A percentile compares a stretch with the other conserved stretches of the same genome.
Evolutionary conservation across 148 eudicot species (phyloP).

Genomic region (Chenopodium berlandieri): DNA sequence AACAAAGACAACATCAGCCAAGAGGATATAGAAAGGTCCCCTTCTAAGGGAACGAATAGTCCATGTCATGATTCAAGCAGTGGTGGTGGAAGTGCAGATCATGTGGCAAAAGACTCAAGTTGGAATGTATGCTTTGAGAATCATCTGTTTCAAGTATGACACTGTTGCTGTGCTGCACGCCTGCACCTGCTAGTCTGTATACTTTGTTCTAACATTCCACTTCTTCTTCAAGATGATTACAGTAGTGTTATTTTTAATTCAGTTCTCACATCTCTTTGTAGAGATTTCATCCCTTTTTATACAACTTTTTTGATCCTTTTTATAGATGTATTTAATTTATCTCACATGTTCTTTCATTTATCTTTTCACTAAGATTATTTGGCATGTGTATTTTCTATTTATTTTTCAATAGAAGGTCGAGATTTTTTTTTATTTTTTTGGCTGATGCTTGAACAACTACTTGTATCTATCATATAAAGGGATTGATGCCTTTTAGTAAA

Average conservation of each 20-base stretch:
- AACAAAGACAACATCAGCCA: constrained; percentile 18
- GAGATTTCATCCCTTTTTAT: background rate
- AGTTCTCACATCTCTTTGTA: background rate
- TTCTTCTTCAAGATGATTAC: background rate
- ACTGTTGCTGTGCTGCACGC: background rate
- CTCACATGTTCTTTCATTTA: background rate
- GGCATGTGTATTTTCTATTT: background rate
- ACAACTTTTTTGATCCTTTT: background rate
- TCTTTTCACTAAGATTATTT: background rate
- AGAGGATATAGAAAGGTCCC: constrained; percentile 23
- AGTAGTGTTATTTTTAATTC: background rate
- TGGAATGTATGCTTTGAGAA: constrained; percentile 51
- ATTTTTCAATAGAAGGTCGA: background rate
- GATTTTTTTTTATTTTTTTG: background rate
- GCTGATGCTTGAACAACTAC: background rate
- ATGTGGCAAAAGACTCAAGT: constrained; percentile 48
- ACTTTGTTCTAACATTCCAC: constrained; percentile 7
- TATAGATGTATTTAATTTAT: background rate
- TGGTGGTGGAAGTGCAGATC: constrained; percentile 38
- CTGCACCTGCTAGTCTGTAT: background rate
- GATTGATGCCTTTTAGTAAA: background rate
- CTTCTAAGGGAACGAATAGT: constrained; percentile 23
- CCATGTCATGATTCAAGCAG: constrained; percentile 41
- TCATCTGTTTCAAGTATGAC: constrained; percentile 39
- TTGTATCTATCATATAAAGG: background rate